These are phyloP conservation scores for Monosporozyma aquatica DNA, from an alignment of 805 yeast genomes.

Conservation along the genomic window DNA sequence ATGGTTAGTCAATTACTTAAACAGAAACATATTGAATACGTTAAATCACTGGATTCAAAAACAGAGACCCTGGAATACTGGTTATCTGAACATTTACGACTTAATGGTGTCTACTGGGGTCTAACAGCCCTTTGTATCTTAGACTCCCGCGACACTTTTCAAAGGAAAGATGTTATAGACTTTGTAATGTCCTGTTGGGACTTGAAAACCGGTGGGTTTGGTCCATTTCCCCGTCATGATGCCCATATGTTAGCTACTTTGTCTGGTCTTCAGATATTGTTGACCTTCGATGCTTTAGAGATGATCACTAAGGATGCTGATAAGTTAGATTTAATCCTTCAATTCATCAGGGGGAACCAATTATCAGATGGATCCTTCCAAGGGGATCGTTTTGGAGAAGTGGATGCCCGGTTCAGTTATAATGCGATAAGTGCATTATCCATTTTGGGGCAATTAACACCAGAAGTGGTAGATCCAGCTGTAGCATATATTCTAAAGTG, in stretches of 20 bases:
- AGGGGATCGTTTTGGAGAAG: conserved; percentile 89
- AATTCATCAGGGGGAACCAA: conserved; percentile 33
- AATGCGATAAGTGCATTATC: conserved; percentile 68
- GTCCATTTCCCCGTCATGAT: conserved; percentile 83
- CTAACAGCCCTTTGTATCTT: conserved; percentile 62
- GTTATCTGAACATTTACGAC: conserved; percentile 79
- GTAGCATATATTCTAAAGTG: conserved; percentile 58
- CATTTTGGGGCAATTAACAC: conserved; percentile 53
- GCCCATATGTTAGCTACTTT: conserved; percentile 78
- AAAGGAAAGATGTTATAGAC: conserved; percentile 51
- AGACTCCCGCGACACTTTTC: conserved; percentile 46
- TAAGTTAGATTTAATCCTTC: conserved; percentile 29
- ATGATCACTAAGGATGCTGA: conserved; percentile 23
- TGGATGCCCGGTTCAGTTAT: conserved; percentile 86
- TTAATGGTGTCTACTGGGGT: conserved; percentile 96
- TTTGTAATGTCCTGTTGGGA: conserved; percentile 66
- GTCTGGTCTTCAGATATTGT: conserved; percentile 75
- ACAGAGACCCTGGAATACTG: conserved; percentile 67
- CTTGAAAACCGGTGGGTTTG: conserved; percentile 64
- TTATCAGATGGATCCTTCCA: conserved; percentile 59
- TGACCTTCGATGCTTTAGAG: conserved; percentile 54
- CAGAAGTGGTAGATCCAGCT: conserved; percentile 51
- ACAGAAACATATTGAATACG: conserved; percentile 52
- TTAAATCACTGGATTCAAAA: conserved; percentile 44
- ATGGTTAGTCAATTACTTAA: conserved; percentile 11